phyloP scores from a whole-genome alignment of 2,329 filamentous ascomycete genomes.

The Xylariaceae sp. region DNA sequence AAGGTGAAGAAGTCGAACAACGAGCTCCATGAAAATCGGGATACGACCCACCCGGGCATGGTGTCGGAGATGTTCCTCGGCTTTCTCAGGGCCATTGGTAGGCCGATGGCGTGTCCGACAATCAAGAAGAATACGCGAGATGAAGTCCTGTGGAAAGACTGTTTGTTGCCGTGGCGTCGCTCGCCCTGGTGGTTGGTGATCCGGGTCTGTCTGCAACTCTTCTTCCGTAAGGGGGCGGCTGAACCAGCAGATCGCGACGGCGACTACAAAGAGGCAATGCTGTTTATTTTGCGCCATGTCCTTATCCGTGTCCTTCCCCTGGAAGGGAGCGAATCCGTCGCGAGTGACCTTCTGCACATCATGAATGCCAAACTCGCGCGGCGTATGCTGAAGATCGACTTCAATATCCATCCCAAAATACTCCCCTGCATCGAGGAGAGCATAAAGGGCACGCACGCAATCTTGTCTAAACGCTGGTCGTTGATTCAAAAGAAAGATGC shows the following conservation, averaged over 20 bases:
- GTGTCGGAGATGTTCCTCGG: conserved; percentile 45
- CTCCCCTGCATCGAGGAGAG: neutral
- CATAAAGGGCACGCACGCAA: neutral
- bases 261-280: conserved; percentile 6
- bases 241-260: neutral
- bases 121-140: conserved; percentile 48
- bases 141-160: conserved; percentile 40
- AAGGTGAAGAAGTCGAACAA: conserved; percentile 33
- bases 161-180: conserved; percentile 32
- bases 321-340: neutral
- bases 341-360: conserved; percentile 1
- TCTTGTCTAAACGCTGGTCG: conserved; percentile 3
- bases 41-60: conserved; percentile 44
- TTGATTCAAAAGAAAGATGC: conserved; percentile 18
- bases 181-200: conserved; percentile 51
- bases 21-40: conserved; percentile 36
- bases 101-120: conserved; percentile 19
- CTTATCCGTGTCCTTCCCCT: neutral
- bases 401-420: neutral
- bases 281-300: conserved; percentile 2
- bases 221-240: neutral
- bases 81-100: conserved; percentile 38
- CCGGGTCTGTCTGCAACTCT: conserved; percentile 45
- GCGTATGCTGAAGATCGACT: conserved; percentile 5
- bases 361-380: conserved; percentile 10